Percentiles rank a stretch among this genome's conserved stretches.
These are phyloP conservation scores for Patellifolia procumbens DNA, from an alignment of 179 eudicot genomes.

Conservation along the genomic window DNA sequence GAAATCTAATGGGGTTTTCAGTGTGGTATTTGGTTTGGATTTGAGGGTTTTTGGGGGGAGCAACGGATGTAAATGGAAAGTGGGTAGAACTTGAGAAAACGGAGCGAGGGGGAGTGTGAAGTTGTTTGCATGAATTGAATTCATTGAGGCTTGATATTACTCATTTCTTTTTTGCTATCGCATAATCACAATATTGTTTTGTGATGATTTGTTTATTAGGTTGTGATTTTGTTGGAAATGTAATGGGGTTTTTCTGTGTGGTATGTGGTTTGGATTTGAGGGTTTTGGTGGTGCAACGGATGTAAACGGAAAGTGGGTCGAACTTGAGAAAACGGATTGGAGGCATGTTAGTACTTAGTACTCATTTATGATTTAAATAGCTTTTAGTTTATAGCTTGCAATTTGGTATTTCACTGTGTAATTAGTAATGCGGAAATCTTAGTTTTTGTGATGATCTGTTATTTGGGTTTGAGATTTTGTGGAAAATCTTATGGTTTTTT, in stretches of 20 bases:
- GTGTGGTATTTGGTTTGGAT: not conserved
- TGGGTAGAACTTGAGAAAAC: too few relatives aligned
- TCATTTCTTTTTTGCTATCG: too few relatives aligned
- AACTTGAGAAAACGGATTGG: too few relatives aligned
- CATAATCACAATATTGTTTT: too few relatives aligned
- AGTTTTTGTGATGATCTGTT: not conserved
- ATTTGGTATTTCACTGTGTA: not conserved
- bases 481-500: not conserved
- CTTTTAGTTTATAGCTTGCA: not conserved
- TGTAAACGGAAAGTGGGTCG: too few relatives aligned
- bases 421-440: too few relatives aligned
- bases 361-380: not conserved
- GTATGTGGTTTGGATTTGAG: conserved; percentile 6
- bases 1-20: not conserved
- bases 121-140: too few relatives aligned
- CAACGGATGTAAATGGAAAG: too few relatives aligned
- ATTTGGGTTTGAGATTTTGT: not conserved
- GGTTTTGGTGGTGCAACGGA: too few relatives aligned
- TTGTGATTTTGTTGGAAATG: not conserved
- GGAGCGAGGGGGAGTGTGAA: too few relatives aligned
- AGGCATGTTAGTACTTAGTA: too few relatives aligned
- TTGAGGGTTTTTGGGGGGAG: not conserved
- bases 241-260: not conserved
- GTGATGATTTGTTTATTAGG: not conserved
- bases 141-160: too few relatives aligned